These are phyloP conservation scores for Pleurotus djamor DNA, from an alignment of 768 basidiomycete species.

Conservation along the genomic window DNA sequence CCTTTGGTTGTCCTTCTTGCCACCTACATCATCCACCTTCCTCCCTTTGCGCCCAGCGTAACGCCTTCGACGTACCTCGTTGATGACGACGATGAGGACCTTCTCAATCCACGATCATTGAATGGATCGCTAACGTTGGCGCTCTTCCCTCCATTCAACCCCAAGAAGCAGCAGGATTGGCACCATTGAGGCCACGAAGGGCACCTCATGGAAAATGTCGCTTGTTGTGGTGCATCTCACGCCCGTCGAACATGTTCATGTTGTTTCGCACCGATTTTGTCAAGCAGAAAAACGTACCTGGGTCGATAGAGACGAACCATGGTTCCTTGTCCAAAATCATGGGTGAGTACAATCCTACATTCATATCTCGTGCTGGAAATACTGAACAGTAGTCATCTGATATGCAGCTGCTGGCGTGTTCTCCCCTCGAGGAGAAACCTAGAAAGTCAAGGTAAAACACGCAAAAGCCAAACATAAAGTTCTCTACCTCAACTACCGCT, in stretches of 20 bases:
- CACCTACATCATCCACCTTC: slow-evolving; percentile 37
- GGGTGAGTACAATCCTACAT: slow-evolving; percentile 34
- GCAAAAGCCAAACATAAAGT: slow-evolving; percentile 73
- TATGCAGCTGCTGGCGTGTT: slow-evolving; percentile 74
- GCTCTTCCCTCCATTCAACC: slow-evolving; percentile 55
- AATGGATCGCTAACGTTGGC: slow-evolving; percentile 29
- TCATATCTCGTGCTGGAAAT: slow-evolving; percentile 23
- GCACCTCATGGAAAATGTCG: slow-evolving; percentile 59
- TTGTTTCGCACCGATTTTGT: slow-evolving; percentile 84
- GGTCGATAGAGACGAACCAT: slow-evolving; percentile 76
- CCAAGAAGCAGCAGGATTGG: too few species aligned
- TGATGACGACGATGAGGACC: slow-evolving; percentile 21
- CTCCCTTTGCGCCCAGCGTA: slow-evolving; percentile 64
- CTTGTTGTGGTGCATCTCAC: slow-evolving; percentile 67
- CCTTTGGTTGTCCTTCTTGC: too few species aligned
- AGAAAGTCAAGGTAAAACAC: slow-evolving; percentile 71
- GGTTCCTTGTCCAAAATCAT: slow-evolving; percentile 74
- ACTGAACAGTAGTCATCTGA: slow-evolving; percentile 8
- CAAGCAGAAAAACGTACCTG: slow-evolving; percentile 74
- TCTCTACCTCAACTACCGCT: slow-evolving; percentile 65
- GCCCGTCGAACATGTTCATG: slow-evolving; percentile 86
- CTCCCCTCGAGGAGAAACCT: slow-evolving; percentile 69
- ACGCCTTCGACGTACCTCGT: slow-evolving; percentile 49
- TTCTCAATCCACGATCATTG: slow-evolving; percentile 26
- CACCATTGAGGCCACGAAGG: slow-evolving; percentile 35